phyloP scores from a whole-genome alignment of 306 rosid species.

The Quercus mongolica region DNA sequence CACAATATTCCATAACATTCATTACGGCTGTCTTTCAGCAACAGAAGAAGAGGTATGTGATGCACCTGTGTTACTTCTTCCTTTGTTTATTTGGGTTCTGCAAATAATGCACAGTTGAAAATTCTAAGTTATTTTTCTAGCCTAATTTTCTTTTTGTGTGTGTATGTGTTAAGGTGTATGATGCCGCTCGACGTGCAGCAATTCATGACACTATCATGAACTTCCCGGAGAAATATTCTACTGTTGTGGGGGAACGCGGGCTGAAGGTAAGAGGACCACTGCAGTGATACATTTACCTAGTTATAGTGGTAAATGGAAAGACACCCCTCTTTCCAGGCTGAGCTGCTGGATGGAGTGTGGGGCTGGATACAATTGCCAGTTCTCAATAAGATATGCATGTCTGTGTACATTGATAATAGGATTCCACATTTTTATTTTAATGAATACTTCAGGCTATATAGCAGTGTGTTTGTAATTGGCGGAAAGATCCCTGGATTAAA shows the following conservation, averaged over 20 bases:
- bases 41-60: slow-evolving; percentile 76
- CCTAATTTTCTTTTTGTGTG: slow-evolving; percentile 9
- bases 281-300: slow-evolving; percentile 11
- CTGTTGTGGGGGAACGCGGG: slow-evolving; percentile 95
- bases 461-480: background rate
- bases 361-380: background rate
- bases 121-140: slow-evolving; percentile 14
- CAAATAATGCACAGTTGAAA: slow-evolving; percentile 14
- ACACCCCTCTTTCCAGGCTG: slow-evolving; percentile 5
- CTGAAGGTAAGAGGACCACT: slow-evolving; percentile 69
- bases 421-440: background rate
- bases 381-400: background rate
- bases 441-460: background rate
- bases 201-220: slow-evolving; percentile 90
- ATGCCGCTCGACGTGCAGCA: slow-evolving; percentile 87
- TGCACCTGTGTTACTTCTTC: slow-evolving; percentile 7
- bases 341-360: background rate
- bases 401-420: background rate
- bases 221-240: slow-evolving; percentile 77
- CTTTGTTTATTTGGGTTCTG: slow-evolving; percentile 15
- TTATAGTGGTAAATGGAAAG: slow-evolving; percentile 5
- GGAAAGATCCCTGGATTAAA: background rate
- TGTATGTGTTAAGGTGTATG: slow-evolving; percentile 60
- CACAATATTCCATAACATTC: slow-evolving; percentile 88
- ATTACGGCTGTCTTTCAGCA: slow-evolving; percentile 85